A percentile compares a stretch with the other conserved stretches of the same genome.
phyloP scores from a whole-genome alignment of 2,329 filamentous ascomycete genomes.

The Pseudodiploospora longispora region DNA sequence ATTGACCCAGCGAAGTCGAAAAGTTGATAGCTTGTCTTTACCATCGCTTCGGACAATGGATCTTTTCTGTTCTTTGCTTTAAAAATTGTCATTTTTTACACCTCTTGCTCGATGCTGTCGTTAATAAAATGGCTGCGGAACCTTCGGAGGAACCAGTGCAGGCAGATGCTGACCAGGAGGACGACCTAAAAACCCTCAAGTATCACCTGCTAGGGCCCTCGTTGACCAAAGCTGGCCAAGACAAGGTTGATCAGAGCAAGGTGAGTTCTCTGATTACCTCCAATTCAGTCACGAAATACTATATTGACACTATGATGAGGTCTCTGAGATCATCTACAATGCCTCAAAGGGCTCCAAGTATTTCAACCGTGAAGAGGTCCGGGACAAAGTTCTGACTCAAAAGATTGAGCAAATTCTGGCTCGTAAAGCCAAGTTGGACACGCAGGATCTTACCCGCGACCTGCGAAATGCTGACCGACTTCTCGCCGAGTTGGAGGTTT shows the following conservation, averaged over 20 bases:
- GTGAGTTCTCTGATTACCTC: constrained; percentile 27
- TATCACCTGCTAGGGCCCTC: constrained; percentile 87
- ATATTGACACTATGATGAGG: constrained; percentile 33
- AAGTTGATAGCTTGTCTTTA: no score
- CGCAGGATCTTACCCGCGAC: constrained; percentile 64
- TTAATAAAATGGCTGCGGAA: constrained; percentile 6
- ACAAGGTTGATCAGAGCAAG: constrained; percentile 85
- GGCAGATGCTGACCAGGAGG: constrained; percentile 23
- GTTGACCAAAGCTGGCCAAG: constrained; percentile 87
- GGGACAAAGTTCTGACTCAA: constrained; percentile 72
- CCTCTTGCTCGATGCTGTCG: constrained; percentile 1
- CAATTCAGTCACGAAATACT: constrained; percentile 1
- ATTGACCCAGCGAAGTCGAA: no score
- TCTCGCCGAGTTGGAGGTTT: constrained; percentile 68
- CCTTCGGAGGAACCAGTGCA: constrained; percentile 4
- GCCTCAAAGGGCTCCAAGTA: constrained; percentile 94
- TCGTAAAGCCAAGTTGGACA: constrained; percentile 68
- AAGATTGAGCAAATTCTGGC: constrained; percentile 76
- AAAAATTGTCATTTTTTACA: no score
- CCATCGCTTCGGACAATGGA: no score
- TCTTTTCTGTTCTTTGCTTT: no score
- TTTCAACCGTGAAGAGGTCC: constrained; percentile 82
- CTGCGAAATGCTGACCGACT: constrained; percentile 71
- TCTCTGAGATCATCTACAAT: constrained; percentile 95
- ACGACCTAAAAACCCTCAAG: constrained; percentile 56